Conservation (phyloP, 768 basidiomycete genomes). For the Paxillus ammoniavirescens region DNA sequence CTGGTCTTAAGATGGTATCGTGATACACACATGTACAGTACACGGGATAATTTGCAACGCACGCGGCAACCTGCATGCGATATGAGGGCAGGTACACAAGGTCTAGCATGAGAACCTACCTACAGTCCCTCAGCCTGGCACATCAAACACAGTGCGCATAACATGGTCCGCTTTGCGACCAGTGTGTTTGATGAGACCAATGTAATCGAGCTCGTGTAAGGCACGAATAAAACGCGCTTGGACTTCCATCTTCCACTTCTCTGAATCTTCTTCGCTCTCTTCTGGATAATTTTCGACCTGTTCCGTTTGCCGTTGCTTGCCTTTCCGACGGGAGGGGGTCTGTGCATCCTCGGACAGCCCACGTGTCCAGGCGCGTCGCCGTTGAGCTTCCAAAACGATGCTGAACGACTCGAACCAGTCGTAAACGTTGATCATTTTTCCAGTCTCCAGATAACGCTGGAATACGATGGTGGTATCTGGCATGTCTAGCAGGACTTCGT, state of each 20-base stretch:
- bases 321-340: too few species aligned
- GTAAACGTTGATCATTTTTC: conserved; percentile 76
- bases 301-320: conserved; percentile 7
- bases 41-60: neutral
- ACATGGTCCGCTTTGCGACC: conserved; percentile 79
- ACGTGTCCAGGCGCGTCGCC: conserved; percentile 16
- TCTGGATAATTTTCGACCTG: conserved; percentile 14
- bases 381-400: conserved; percentile 42
- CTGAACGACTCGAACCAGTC: conserved; percentile 35
- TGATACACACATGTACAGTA: neutral
- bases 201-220: conserved; percentile 77
- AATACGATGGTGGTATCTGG: conserved; percentile 66
- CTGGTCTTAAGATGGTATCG: neutral
- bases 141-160: conserved; percentile 62
- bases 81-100: neutral
- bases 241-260: conserved; percentile 59
- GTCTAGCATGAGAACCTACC: conserved; percentile 9
- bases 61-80: neutral
- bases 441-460: conserved; percentile 72
- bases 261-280: conserved; percentile 36
- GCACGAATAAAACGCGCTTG: conserved; percentile 83
- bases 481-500: conserved; percentile 43
- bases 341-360: too few species aligned
- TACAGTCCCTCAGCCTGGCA: conserved; percentile 12
- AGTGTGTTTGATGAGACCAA: conserved; percentile 80